phyloP scores from a whole-genome alignment of 225 moss, liverwort and hornwort species.

The Marchantia polymorpha region DNA sequence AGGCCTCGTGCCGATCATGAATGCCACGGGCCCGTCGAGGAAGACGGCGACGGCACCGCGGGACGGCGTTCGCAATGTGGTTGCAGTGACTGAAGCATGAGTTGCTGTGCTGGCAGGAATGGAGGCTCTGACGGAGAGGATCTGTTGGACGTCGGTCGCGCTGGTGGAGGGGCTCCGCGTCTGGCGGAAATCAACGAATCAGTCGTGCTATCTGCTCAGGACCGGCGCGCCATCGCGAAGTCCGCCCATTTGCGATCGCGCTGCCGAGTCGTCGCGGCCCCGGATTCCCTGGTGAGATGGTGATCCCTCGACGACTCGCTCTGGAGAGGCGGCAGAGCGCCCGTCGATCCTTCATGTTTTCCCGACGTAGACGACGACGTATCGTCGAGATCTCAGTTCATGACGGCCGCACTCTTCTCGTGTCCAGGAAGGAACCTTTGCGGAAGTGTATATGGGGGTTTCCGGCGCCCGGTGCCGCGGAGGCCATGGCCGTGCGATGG shows the following conservation, averaged over 20 bases:
- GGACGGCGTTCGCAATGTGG: not conserved
- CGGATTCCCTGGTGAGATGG: slow-evolving; percentile 25
- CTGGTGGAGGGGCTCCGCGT: slow-evolving; percentile 20
- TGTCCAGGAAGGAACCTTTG: slow-evolving; percentile 32
- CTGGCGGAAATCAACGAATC: slow-evolving; percentile 41
- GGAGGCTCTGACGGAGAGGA: slow-evolving; percentile 20
- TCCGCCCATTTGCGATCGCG: slow-evolving; percentile 22
- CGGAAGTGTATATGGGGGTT: slow-evolving; percentile 26
- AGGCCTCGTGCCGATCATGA: too few relatives aligned
- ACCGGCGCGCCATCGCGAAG: not conserved
- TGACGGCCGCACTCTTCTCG: not conserved
- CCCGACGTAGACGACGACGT: too few relatives aligned
- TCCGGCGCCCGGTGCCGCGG: not conserved
- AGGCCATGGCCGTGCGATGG: slow-evolving; percentile 24
- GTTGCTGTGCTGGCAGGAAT: slow-evolving; percentile 24
- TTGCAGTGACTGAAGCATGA: not conserved
- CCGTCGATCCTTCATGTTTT: too few relatives aligned
- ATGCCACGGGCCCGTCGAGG: too few relatives aligned
- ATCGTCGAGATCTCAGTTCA: too few relatives aligned
- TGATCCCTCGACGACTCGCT: not conserved
- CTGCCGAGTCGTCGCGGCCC: not conserved
- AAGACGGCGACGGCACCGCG: not conserved
- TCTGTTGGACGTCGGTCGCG: slow-evolving; percentile 35
- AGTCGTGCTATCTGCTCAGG: slow-evolving; percentile 21
- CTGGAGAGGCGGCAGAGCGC: too few relatives aligned